Base-by-base conservation (phyloP, 129 eudicot genomes). In the Ambrosia artemisiifolia region DNA sequence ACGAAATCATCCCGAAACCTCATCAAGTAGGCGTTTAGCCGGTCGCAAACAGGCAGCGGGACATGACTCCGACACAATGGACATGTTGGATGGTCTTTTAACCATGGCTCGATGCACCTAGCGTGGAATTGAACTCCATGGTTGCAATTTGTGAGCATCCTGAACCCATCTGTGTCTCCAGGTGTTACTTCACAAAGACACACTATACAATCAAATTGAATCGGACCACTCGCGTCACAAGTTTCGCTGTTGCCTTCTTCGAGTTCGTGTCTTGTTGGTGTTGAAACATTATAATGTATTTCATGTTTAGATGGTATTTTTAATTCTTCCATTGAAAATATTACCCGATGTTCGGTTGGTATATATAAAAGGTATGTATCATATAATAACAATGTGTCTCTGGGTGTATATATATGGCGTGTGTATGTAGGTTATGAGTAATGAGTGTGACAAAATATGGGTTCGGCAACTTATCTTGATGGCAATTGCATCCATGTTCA, bases 61-160 rank as follows among this genome's bases (percentile, higher is more conserved):
- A 57, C 76, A 43, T 43, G 76, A 71, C 16, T 71, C 18, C 46
- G 67, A 30, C 76, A 71, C 67, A 71, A 56, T 7, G 76, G 76
- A 43, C 67, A 71, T 2, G 76, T 71, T 9, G 67, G 28, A 30
- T 71, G 67, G 18, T 71, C 57, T 13, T 42, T 57, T n/a, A 71
- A 59, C 75, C 75, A 71, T 2, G 66, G 28, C 46, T 57, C 67
- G 10, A 72, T 72, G 76, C 76, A 72, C 67, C 57, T 43, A 4
- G 6, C 17, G 11, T 59, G 76, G 11, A 72, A 72, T 17, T 30
- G 46, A 17, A 40, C 68, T 12, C 76, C 67, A 44, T 72, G 76
- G 43, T 59, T 20, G 17, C 76, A 71, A 0, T 20, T 40, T 2
- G 67, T 40, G 8, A 59, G 57, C 67, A 7, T 40, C 44, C 46